Percentiles rank a stretch among this genome's conserved stretches.
Evolutionary conservation across 106 monocot genomes (phyloP).

Genomic region (Alisma plantagoaquatica): DNA sequence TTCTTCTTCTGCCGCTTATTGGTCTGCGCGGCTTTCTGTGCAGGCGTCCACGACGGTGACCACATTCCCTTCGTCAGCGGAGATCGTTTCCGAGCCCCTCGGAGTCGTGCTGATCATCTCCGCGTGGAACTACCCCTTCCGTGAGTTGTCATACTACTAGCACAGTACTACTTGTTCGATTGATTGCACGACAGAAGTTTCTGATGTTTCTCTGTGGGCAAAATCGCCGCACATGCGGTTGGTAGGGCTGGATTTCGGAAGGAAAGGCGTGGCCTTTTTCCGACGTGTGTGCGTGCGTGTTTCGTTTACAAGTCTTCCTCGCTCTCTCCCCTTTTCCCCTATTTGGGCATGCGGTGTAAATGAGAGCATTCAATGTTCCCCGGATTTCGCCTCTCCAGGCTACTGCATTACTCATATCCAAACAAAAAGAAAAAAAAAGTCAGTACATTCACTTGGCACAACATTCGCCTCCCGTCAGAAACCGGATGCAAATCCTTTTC

Average conservation of each 20-base stretch:
- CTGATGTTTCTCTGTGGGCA: neutral
- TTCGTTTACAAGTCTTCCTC: too few relatives aligned
- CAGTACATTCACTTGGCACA: too few relatives aligned
- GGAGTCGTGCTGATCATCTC: slow-evolving; percentile 88
- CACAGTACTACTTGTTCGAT: neutral
- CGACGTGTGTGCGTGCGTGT: too few relatives aligned
- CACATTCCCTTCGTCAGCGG: slow-evolving; percentile 74
- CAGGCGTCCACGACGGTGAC: slow-evolving; percentile 48
- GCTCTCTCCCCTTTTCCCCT: too few relatives aligned
- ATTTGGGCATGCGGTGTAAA: too few relatives aligned
- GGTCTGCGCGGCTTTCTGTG: neutral
- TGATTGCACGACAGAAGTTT: neutral
- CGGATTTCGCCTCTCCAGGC: too few relatives aligned
- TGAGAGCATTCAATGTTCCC: too few relatives aligned
- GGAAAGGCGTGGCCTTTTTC: neutral
- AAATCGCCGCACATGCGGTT: too few relatives aligned
- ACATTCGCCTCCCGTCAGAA: too few relatives aligned
- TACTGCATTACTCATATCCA: too few relatives aligned
- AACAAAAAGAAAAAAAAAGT: too few relatives aligned
- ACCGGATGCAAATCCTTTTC: too few relatives aligned
- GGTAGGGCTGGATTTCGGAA: neutral
- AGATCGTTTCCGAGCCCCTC: slow-evolving; percentile 74
- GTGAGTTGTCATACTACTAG: slow-evolving; percentile 24
- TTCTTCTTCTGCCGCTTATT: neutral
- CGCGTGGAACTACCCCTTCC: slow-evolving; percentile 90